Evolutionary conservation across 164 flowering plant genomes (phyloP).

Genomic region (Magnolia changhungtana): DNA sequence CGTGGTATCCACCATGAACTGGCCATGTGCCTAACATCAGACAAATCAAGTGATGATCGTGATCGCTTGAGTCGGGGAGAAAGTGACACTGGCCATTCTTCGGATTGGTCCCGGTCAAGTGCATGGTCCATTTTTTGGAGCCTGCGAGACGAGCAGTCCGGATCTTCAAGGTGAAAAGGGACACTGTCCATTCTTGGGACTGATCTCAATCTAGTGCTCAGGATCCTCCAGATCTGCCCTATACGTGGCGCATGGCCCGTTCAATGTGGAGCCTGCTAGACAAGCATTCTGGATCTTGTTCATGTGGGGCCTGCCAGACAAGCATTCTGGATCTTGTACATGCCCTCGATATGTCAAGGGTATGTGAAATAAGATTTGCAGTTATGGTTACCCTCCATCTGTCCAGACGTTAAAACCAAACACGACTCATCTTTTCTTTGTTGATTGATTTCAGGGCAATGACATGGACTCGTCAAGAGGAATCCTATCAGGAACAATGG

Average conservation of each 20-base stretch:
- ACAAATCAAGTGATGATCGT: too few relatives aligned
- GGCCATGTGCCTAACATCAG: background rate
- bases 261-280: background rate
- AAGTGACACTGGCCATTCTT: background rate
- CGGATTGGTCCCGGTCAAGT: background rate
- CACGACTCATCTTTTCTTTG: background rate
- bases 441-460: conserved; percentile 52
- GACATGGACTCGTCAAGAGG: conserved; percentile 90
- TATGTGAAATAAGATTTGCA: too few relatives aligned
- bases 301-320: too few relatives aligned
- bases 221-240: too few relatives aligned
- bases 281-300: too few relatives aligned
- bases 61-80: background rate
- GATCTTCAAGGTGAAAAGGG: background rate
- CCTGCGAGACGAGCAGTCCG: background rate
- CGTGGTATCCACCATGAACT: background rate
- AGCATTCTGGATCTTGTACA: too few relatives aligned
- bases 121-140: background rate
- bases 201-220: background rate
- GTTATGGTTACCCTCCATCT: too few relatives aligned
- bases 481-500: conserved; percentile 76
- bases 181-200: background rate
- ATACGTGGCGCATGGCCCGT: background rate
- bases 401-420: background rate
- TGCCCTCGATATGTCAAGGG: too few relatives aligned